Percentiles rank a stretch among this genome's conserved stretches.
phyloP scores from a whole-genome alignment of 2,329 filamentous ascomycete genomes.

The Aspergillus terreus region DNA sequence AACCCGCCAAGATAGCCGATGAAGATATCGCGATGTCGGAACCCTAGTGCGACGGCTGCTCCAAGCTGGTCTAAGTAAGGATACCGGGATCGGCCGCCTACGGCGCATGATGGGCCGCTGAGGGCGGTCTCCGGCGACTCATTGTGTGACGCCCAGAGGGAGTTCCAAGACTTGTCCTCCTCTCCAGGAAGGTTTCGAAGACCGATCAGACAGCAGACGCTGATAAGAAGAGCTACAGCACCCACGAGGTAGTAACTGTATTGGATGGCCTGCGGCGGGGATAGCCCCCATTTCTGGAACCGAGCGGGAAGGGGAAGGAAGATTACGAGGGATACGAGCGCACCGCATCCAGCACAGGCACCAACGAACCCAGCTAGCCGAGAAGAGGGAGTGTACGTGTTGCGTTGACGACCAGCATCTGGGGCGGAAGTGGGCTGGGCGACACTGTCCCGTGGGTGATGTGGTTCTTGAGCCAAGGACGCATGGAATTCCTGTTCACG shows the following conservation, averaged over 20 bases:
- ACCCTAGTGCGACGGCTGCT: slow-evolving; percentile 65
- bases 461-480: slow-evolving; percentile 49
- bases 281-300: slow-evolving; percentile 70
- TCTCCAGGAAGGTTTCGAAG: slow-evolving; percentile 67
- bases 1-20: slow-evolving; percentile 92
- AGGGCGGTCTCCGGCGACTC: slow-evolving; percentile 1
- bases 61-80: slow-evolving; percentile 54
- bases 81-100: slow-evolving; percentile 9
- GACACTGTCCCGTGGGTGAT: slow-evolving; percentile 49
- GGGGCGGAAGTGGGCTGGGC: slow-evolving; percentile 8
- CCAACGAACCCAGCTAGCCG: slow-evolving; percentile 85
- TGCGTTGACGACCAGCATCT: slow-evolving; percentile 7
- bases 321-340: slow-evolving; percentile 72
- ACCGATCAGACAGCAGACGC: slow-evolving; percentile 73
- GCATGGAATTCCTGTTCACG: slow-evolving; percentile 14
- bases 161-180: slow-evolving; percentile 68
- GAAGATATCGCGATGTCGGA: slow-evolving; percentile 72
- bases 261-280: slow-evolving; percentile 69
- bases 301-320: slow-evolving; percentile 85
- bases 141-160: slow-evolving; percentile 37
- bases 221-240: slow-evolving; percentile 65
- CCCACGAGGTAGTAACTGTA: slow-evolving; percentile 88
- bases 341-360: slow-evolving; percentile 87
- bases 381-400: slow-evolving; percentile 45
- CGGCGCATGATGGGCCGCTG: slow-evolving; percentile 1